Conservation (phyloP, 441 rosid genomes). For the Pelargonium exstipulatum region DNA sequence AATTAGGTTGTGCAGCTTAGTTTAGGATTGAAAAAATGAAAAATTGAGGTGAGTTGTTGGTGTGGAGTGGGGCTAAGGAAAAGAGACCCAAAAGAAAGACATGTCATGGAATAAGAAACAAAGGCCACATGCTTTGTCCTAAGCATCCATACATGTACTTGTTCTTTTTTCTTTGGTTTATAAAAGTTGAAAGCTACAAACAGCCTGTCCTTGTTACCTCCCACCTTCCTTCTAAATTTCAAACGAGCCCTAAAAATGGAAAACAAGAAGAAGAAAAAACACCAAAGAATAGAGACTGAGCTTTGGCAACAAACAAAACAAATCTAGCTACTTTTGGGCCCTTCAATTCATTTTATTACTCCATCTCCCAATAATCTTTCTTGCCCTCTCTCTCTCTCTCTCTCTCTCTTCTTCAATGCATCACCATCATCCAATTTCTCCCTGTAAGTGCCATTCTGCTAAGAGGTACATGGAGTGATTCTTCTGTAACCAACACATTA, state of each 20-base stretch:
- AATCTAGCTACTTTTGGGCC: constrained; percentile 15
- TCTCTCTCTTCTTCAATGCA: constrained; percentile 15
- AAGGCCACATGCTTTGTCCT: constrained; percentile 37
- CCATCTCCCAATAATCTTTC: background rate
- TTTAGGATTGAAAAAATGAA: background rate
- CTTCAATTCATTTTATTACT: background rate
- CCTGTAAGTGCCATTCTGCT: constrained; percentile 22
- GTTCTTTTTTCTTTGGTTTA: constrained; percentile 12
- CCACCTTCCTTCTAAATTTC: constrained; percentile 16
- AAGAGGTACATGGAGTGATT: constrained; percentile 17
- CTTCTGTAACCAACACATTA: constrained; percentile 16
- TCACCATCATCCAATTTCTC: constrained; percentile 14
- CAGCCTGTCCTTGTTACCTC: constrained; percentile 35
- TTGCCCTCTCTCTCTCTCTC: constrained; percentile 15
- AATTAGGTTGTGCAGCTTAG: background rate
- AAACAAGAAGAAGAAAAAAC: background rate
- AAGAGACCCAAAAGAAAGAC: constrained; percentile 27
- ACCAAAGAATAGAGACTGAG: background rate
- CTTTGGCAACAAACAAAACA: constrained; percentile 8
- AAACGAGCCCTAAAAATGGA: constrained; percentile 29
- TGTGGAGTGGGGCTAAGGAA: constrained; percentile 3
- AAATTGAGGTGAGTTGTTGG: background rate
- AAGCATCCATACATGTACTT: constrained; percentile 32
- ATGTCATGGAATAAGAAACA: constrained; percentile 48
- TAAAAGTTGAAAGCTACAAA: constrained; percentile 34